phyloP scores from a whole-genome alignment of 805 yeast genomes.

The Nakazawaea sp. region DNA sequence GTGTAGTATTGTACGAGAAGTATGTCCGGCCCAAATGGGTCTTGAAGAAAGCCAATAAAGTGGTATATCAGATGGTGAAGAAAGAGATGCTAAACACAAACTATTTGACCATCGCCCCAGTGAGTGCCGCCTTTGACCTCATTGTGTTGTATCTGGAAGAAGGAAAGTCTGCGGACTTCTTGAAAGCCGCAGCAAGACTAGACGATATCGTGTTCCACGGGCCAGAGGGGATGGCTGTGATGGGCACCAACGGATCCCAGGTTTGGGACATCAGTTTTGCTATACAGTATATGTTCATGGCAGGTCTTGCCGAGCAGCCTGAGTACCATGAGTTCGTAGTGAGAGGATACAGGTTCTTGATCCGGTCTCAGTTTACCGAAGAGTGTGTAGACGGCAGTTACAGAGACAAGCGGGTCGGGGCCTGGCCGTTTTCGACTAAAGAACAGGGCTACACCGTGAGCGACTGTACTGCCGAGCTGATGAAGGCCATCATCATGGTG shows the following conservation, averaged over 20 bases:
- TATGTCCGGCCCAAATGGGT: conserved; percentile 75
- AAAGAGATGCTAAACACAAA: conserved; percentile 78
- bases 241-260: conserved; percentile 98
- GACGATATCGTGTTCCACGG: conserved; percentile 79
- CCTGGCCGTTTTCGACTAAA: conserved; percentile 95
- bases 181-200: conserved; percentile 48
- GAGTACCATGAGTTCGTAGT: conserved; percentile 58
- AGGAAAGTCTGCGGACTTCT: conserved; percentile 61
- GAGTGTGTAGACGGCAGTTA: conserved; percentile 73
- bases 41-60: conserved; percentile 38
- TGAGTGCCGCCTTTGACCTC: conserved; percentile 78
- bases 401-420: conserved; percentile 81
- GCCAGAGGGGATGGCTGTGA: conserved; percentile 83
- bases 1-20: conserved; percentile 59
- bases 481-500: conserved; percentile 92
- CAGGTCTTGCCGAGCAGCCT: conserved; percentile 69
- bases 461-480: conserved; percentile 94
- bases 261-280: conserved; percentile 96
- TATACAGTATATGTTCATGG: conserved; percentile 71
- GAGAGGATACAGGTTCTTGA: conserved; percentile 63
- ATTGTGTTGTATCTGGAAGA: conserved; percentile 65
- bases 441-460: conserved; percentile 95
- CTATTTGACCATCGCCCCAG: conserved; percentile 86
- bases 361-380: conserved; percentile 78
- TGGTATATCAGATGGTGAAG: conserved; percentile 55